phyloP scores from a whole-genome alignment of 208 protist genomes.

The Lotmaria passim region DNA sequence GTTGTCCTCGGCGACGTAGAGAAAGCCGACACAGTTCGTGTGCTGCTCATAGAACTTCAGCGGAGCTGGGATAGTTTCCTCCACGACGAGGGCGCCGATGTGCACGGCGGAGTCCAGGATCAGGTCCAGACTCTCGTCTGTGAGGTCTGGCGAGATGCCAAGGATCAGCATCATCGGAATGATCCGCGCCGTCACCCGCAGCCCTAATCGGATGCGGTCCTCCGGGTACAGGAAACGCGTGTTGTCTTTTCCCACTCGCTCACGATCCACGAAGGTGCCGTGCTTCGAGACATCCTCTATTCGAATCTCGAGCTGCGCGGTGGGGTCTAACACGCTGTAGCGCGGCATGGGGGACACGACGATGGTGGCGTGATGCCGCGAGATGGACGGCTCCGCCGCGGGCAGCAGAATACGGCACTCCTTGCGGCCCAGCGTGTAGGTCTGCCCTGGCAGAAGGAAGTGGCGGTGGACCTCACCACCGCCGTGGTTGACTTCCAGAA shows the following conservation, averaged over 20 bases:
- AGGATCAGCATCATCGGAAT: conserved; percentile 52
- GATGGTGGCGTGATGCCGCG: conserved; percentile 74
- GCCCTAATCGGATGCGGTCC: conserved; percentile 68
- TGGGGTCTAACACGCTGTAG: conserved; percentile 38
- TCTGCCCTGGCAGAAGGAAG: conserved; percentile 60
- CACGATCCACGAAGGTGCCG: conserved; percentile 71
- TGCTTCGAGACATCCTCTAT: conserved; percentile 75
- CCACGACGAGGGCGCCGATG: conserved; percentile 56
- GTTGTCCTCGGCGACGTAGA: conserved; percentile 62
- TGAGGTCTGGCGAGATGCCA: conserved; percentile 47
- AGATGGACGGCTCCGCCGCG: conserved; percentile 72
- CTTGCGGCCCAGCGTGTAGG: conserved; percentile 77
- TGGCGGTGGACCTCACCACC: conserved; percentile 67
- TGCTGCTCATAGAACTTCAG: conserved; percentile 55
- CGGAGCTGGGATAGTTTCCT: conserved; percentile 49
- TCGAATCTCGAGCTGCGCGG: conserved; percentile 37
- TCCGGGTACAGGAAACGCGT: conserved; percentile 59
- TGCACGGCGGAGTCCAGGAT: conserved; percentile 41
- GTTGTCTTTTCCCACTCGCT: conserved; percentile 65
- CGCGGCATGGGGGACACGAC: conserved; percentile 39
- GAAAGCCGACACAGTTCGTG: conserved; percentile 61
- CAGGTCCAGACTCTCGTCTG: conserved; percentile 25
- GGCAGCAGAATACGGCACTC: conserved; percentile 66
- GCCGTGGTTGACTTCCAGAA: conserved; percentile 71
- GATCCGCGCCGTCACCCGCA: conserved; percentile 61